Percentiles rank a stretch among this genome's conserved stretches.
phyloP scores from a whole-genome alignment of 139 green algal genomes.

The Ettlia oleoabundans region DNA sequence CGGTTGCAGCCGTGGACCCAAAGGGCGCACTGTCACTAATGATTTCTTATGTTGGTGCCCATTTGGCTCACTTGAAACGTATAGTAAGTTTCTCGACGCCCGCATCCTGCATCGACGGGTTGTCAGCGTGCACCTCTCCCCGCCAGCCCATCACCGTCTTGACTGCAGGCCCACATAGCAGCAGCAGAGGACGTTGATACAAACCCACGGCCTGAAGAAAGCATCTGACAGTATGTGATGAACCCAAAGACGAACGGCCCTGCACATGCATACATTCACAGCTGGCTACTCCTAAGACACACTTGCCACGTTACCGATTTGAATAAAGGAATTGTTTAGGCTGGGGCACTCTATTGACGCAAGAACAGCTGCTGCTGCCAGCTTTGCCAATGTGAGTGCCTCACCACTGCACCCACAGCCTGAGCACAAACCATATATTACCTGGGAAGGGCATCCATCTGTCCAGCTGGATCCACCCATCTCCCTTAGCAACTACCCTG shows the following conservation, averaged over 20 bases:
- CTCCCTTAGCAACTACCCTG: slow-evolving; percentile 1
- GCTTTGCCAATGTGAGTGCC: not conserved
- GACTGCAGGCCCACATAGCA: not conserved
- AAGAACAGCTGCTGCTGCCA: not conserved
- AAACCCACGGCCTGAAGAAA: too few relatives aligned
- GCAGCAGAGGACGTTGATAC: not conserved
- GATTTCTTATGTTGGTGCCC: too few relatives aligned
- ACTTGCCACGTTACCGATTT: too few relatives aligned
- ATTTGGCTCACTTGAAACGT: slow-evolving; percentile 16
- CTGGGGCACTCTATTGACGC: too few relatives aligned
- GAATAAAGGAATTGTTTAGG: too few relatives aligned
- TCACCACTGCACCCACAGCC: too few relatives aligned
- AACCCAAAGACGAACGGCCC: too few relatives aligned
- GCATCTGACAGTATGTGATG: too few relatives aligned
- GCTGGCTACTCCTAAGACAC: too few relatives aligned
- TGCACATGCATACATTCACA: too few relatives aligned
- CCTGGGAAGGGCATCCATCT: slow-evolving; percentile 18
- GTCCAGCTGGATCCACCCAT: not conserved
- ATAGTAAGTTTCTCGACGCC: slow-evolving; percentile 1
- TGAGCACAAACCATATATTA: not conserved
- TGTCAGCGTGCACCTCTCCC: not conserved
- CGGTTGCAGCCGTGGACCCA: not conserved
- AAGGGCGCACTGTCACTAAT: too few relatives aligned
- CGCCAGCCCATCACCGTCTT: not conserved
- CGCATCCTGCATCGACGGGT: not conserved